Conservation (phyloP, 345 rosid species). For the Fremontodendron californicum region DNA sequence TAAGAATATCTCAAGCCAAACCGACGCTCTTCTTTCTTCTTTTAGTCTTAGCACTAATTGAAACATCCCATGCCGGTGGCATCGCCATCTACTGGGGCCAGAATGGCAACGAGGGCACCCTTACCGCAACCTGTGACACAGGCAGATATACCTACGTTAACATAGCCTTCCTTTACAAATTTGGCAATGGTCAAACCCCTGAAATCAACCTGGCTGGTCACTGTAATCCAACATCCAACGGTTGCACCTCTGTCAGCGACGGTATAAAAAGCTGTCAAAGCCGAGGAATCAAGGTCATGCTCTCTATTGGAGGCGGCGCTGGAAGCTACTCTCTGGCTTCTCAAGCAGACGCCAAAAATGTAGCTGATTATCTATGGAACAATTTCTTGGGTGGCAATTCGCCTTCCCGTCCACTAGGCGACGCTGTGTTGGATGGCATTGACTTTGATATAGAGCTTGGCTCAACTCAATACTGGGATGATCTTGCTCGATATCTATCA, state of each 20-base stretch:
- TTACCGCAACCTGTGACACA: conserved; percentile 43
- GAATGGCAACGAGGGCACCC: conserved; percentile 31
- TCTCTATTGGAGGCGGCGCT: conserved; percentile 48
- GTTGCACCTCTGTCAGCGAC: conserved; percentile 28
- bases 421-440: conserved; percentile 46
- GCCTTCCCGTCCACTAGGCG: conserved; percentile 44
- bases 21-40: conserved; percentile 6
- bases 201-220: conserved; percentile 52
- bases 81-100: conserved; percentile 15
- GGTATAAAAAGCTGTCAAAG: conserved; percentile 40
- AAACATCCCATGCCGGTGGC: background rate
- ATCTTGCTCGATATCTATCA: conserved; percentile 37
- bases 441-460: conserved; percentile 52
- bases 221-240: conserved; percentile 36
- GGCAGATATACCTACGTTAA: conserved; percentile 40
- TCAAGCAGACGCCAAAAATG: conserved; percentile 32
- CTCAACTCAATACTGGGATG: conserved; percentile 37
- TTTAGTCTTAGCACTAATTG: background rate
- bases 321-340: conserved; percentile 45
- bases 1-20: background rate
- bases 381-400: conserved; percentile 40
- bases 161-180: conserved; percentile 47
- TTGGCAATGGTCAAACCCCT: conserved; percentile 45
- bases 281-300: conserved; percentile 50
- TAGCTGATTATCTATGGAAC: conserved; percentile 37